Evolutionary conservation across 768 basidiomycete species (phyloP).

Genomic region (Xerocomellus amylosporus): DNA sequence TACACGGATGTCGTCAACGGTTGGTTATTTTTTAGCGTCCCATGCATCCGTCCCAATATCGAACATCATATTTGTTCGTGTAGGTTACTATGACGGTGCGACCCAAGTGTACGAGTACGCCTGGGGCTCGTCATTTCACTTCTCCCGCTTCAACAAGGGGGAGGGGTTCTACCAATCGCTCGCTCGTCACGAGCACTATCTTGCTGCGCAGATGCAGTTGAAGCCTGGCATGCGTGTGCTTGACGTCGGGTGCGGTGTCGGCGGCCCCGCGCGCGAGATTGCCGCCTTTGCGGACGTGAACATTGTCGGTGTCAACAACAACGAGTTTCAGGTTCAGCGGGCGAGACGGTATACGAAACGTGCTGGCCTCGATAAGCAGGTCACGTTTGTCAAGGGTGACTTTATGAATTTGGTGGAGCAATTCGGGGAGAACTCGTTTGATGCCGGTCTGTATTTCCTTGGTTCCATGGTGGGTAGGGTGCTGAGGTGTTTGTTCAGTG

Average conservation of each 20-base stretch:
- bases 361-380: slow-evolving; percentile 71
- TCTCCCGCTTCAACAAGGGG: slow-evolving; percentile 95
- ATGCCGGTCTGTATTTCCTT: slow-evolving; percentile 66
- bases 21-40: slow-evolving; percentile 30
- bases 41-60: background rate
- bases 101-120: slow-evolving; percentile 95
- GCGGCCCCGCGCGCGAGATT: slow-evolving; percentile 95
- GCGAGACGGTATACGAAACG: slow-evolving; percentile 78
- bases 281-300: slow-evolving; percentile 83
- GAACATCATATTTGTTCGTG: background rate
- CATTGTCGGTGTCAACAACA: slow-evolving; percentile 91
- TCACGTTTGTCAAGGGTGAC: slow-evolving; percentile 87
- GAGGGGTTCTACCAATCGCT: slow-evolving; percentile 66
- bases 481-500: slow-evolving; percentile 43
- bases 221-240: slow-evolving; percentile 92
- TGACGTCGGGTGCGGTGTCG: slow-evolving; percentile 97
- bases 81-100: slow-evolving; percentile 96
- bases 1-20: slow-evolving; percentile 96
- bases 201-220: slow-evolving; percentile 81
- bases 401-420: slow-evolving; percentile 93
- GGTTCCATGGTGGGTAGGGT: background rate
- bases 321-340: slow-evolving; percentile 90
- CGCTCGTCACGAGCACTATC: slow-evolving; percentile 97
- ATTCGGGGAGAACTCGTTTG: slow-evolving; percentile 91
- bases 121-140: slow-evolving; percentile 91